These are phyloP conservation scores for Glycine soja DNA, from an alignment of 306 rosid species.

Conservation along the genomic window DNA sequence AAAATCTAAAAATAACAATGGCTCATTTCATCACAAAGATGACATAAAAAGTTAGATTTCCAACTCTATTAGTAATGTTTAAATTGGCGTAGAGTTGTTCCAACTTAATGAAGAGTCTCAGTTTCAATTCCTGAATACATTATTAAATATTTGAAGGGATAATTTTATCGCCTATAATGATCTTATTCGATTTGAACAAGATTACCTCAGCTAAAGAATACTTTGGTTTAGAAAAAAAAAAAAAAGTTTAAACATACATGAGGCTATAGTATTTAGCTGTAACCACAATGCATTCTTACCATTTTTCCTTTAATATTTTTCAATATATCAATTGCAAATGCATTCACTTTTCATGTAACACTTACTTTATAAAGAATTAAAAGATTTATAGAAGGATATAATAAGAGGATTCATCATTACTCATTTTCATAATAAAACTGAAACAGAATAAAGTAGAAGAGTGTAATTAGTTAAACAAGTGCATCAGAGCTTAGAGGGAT, in stretches of 20 bases:
- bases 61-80: not conserved
- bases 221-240: no score
- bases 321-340: not conserved
- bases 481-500: slow-evolving; percentile 48
- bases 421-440: not conserved
- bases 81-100: not conserved
- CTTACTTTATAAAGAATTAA: not conserved
- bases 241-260: not conserved
- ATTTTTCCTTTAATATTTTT: not conserved
- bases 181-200: no score
- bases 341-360: not conserved
- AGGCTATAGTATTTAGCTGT: slow-evolving; percentile 9
- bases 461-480: slow-evolving; percentile 47
- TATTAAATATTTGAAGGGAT: no score
- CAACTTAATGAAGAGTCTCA: no score
- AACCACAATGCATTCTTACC: not conserved
- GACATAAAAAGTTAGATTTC: not conserved
- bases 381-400: not conserved
- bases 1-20: not conserved
- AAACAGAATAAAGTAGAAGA: not conserved
- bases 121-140: no score
- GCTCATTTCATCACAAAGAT: not conserved
- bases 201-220: no score
- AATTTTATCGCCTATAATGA: no score
- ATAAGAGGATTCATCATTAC: not conserved